Base-by-base conservation (phyloP, 192 early-diverging fungal genomes). In the Coemansia umbellata region DNA sequence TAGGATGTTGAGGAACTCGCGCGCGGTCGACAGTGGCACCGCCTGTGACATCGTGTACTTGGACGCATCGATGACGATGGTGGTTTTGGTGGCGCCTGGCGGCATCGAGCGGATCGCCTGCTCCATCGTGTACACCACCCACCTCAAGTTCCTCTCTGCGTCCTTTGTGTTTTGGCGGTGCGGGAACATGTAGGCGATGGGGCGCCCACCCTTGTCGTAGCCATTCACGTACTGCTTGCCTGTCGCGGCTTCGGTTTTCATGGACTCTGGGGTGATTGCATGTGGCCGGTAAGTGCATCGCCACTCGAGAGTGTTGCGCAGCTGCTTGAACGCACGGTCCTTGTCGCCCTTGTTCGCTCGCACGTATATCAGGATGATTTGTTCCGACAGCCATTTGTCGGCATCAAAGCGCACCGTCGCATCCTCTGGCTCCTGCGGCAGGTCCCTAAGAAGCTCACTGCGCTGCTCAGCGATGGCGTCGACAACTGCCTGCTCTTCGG, bases 141-240 rank as follows among this genome's bases (percentile, higher is more conserved):
- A 85, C n/a, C 82, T 74, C 17, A 96, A 71, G 64, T 93, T 87
- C 15, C 71, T 47, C 9, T 78, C 58, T 0, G 69, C 78, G 26
- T 82, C 78, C 26, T 84, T 87, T 0, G 90, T 90, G 74, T 91
- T 91, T 53, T 97, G 83, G 11, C 78, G 63, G 19, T 84, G 78
- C 30, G 86, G 85, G 53, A 78, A 79, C 80, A 93, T 85, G 61
- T 84, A 88, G 27, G 86, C 55, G n/a, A 89, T 47, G 11, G 90
- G 87, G 4, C 87, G 76, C 0, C 88, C 89, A 14, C 63, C 50
- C 33, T 63, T 74, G 56, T 91, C 88, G 55, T 86, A 91, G 23
- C 93, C 93, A 60, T 83, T 84, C 26, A 90, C 63, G 55, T 87
- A 86, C 62, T 83, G 69, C 74, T 94, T 94, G 35, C 92, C 94